These are phyloP conservation scores for Deinandra increscens DNA, from an alignment of 129 eudicot species.

Conservation along the genomic window DNA sequence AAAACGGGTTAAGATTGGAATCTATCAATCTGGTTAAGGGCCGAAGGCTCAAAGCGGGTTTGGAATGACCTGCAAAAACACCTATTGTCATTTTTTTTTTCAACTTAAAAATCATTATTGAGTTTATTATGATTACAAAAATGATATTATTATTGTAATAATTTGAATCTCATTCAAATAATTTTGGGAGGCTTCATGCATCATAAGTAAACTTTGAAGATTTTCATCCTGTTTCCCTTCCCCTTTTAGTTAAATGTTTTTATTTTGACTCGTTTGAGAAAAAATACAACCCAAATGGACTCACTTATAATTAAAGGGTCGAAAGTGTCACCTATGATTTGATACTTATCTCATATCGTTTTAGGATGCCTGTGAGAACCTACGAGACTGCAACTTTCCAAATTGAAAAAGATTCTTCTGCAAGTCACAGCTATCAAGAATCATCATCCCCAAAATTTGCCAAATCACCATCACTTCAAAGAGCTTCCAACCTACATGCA, in stretches of 20 bases:
- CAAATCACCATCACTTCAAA: conserved; percentile 93
- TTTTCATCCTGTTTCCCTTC: not conserved
- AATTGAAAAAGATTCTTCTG: conserved; percentile 79
- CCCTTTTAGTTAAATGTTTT: not conserved
- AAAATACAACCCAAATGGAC: not conserved
- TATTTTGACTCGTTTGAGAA: not conserved
- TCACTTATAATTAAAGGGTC: not conserved
- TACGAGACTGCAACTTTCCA: conserved; percentile 66
- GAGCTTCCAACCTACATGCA: conserved; percentile 62
- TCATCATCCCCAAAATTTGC: conserved; percentile 89
- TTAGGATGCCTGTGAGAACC: conserved; percentile 86
- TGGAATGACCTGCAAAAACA: not conserved
- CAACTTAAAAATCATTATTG: not conserved
- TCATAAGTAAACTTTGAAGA: conserved; percentile 8
- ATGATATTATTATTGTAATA: not conserved
- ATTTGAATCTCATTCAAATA: not conserved
- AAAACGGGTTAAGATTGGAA: not conserved
- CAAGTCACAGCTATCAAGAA: conserved; percentile 68
- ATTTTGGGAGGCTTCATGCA: not conserved
- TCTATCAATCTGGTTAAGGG: not conserved
- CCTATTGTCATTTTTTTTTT: not conserved
- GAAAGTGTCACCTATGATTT: conserved; percentile 14
- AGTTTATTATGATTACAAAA: not conserved
- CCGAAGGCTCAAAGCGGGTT: not conserved
- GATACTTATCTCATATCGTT: conserved; percentile 9